Conservation (phyloP, 805 yeast species). For the Yamadazyma kitorensis region DNA sequence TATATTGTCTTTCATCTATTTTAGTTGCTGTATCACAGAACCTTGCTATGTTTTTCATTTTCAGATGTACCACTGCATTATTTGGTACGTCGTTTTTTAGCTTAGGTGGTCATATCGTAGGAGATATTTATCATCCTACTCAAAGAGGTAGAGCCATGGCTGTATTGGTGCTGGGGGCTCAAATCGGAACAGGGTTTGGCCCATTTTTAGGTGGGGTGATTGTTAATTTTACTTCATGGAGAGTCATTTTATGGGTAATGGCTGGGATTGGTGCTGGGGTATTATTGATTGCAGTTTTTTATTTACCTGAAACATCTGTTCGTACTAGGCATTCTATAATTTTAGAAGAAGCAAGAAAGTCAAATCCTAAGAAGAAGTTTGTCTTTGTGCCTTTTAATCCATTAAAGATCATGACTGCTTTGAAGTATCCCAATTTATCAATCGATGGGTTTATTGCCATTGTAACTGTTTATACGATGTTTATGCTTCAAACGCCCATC, state of each 20-base stretch:
- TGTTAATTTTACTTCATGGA: constrained; percentile 50
- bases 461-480: constrained; percentile 49
- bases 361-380: constrained; percentile 25
- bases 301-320: constrained; percentile 46
- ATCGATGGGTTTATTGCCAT: constrained; percentile 43
- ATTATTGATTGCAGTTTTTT: constrained; percentile 31
- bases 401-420: constrained; percentile 39
- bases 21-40: constrained; percentile 48
- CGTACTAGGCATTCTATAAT: constrained; percentile 26
- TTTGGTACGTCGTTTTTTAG: constrained; percentile 56
- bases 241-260: constrained; percentile 51
- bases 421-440: constrained; percentile 41
- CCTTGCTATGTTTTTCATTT: constrained; percentile 52
- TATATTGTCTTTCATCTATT: constrained; percentile 19
- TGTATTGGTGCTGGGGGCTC: constrained; percentile 47
- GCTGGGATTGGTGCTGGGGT: constrained; percentile 41
- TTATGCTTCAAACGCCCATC: constrained; percentile 51
- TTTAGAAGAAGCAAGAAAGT: constrained; percentile 16
- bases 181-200: constrained; percentile 53
- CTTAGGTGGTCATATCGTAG: constrained; percentile 50
- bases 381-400: constrained; percentile 47
- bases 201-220: constrained; percentile 54
- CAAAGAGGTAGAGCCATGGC: constrained; percentile 54
- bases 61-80: constrained; percentile 48
- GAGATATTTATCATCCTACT: constrained; percentile 49